Evolutionary conservation across 23 red algal genomes (phyloP).

Genomic region (Gracilaria gracilis): DNA sequence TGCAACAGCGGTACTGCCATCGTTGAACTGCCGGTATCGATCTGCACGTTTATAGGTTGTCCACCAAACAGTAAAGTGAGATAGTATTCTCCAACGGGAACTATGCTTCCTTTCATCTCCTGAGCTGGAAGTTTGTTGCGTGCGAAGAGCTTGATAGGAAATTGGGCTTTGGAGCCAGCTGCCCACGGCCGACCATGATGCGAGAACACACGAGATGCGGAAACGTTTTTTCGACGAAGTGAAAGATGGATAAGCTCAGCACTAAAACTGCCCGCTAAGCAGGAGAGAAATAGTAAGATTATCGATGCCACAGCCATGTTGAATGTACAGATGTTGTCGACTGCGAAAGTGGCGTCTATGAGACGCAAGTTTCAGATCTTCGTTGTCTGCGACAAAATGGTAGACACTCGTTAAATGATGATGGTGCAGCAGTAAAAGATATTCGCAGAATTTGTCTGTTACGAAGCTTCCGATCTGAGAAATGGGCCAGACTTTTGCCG

Average conservation of each 20-base stretch:
- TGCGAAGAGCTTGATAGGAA: not conserved
- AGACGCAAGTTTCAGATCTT: not conserved
- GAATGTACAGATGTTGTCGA: not conserved
- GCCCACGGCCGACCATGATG: slow-evolving; percentile 44
- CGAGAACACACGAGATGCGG: slow-evolving; percentile 26
- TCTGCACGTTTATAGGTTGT: slow-evolving; percentile 87
- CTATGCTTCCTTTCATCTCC: slow-evolving; percentile 73
- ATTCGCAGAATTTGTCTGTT: too few species aligned
- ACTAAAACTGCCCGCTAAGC: not conserved
- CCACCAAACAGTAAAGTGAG: slow-evolving; percentile 71
- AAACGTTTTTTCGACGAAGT: slow-evolving; percentile 21
- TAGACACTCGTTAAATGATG: too few species aligned
- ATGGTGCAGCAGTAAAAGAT: too few species aligned
- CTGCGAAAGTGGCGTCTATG: not conserved
- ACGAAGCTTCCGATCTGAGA: too few species aligned
- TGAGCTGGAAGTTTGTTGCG: slow-evolving; percentile 6
- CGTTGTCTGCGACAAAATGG: too few species aligned
- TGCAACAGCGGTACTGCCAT: slow-evolving; percentile 77
- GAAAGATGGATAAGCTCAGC: slow-evolving; percentile 28
- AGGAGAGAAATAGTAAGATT: not conserved
- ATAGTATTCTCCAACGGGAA: slow-evolving; percentile 90
- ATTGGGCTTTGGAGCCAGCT: not conserved
- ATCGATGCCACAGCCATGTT: not conserved
- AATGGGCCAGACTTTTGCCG: too few species aligned
- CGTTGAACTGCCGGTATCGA: slow-evolving; percentile 91